Base-by-base conservation (phyloP, 176 grass and related monocot species). In the Lolium perenne region DNA sequence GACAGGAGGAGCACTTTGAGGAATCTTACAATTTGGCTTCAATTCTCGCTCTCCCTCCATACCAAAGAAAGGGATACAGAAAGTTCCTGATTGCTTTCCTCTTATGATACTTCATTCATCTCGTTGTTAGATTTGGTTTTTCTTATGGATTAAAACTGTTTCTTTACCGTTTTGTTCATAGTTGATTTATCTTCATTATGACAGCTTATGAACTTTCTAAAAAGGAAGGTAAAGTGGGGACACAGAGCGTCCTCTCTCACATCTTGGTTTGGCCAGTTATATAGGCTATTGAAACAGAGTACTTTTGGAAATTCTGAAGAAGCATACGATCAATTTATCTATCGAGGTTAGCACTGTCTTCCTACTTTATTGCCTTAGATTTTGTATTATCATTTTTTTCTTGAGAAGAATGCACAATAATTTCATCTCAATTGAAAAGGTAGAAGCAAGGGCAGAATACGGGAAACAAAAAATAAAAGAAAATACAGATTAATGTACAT, bases 121-220 rank as follows among this genome's bases (percentile, higher is more conserved):
- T 80, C 29, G 70, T 78, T 58, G 41, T 74, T 81, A 78, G 29
- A 56, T 25, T 73, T 61, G 38, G 1, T 18, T 66, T 83, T 46
- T 80, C 0, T 71, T 3, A 56, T 82, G 47, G 47, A 38, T 16
- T n/a, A 67, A 63, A 81, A 60, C 2, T 71, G 61, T 46, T 66
- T 48, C n/a, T 77, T 32, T 58, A 23, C n/a, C 51, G 71, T 71
- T 84, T 86, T 65, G 17, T 74, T 90, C 55, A 79, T n/a, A 46
- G 56, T 48, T 2, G 12, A 80, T 66, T 32, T 80, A 4, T 70
- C 46, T 82, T 69, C 69, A 11, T 45, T 48, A 47, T 87, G 62
- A 71, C 87, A 99, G 97, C 94, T 18, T 99, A 99, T 90, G 97
- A 99, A 78, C 94, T 99, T 90, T 99, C 97, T 78, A 99, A 99